A percentile compares a stretch with the other conserved stretches of the same genome.
These are phyloP conservation scores for Calcarisporium arbuscula DNA, from an alignment of 2,329 filamentous ascomycete species.

Conservation along the genomic window DNA sequence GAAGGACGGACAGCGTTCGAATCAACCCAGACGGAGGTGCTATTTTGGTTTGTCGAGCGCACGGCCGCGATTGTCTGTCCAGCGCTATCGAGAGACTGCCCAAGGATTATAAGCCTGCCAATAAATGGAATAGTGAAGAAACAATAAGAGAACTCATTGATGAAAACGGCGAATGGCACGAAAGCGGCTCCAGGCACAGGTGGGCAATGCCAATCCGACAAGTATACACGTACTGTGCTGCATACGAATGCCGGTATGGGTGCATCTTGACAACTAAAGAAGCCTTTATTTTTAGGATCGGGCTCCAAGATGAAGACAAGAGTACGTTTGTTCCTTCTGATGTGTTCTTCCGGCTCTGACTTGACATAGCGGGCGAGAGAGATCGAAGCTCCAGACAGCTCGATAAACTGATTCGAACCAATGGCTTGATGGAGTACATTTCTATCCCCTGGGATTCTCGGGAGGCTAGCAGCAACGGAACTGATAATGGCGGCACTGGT, in stretches of 20 bases:
- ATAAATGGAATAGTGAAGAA: neutral
- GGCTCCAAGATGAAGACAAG: neutral
- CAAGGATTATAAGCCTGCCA: neutral
- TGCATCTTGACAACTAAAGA: constrained; percentile 3
- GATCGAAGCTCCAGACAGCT: no score
- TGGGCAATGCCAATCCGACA: neutral
- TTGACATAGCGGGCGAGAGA: no score
- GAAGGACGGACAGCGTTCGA: neutral
- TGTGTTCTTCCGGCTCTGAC: no score
- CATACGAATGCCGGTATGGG: neutral
- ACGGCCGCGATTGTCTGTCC: neutral
- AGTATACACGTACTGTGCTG: neutral
- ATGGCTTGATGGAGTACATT: constrained; percentile 1
- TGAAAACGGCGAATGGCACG: neutral
- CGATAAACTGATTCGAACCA: neutral
- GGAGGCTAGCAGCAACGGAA: no score
- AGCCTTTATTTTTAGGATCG: constrained; percentile 1
- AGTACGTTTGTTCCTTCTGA: no score
- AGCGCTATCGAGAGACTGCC: constrained; percentile 1
- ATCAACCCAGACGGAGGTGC: neutral
- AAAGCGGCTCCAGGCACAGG: neutral
- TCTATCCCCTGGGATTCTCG: constrained; percentile 1
- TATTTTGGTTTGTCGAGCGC: neutral
- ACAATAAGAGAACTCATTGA: neutral
- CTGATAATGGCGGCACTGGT: neutral